phyloP scores from a whole-genome alignment of 225 moss, liverwort and hornwort genomes.

The Climacium dendroides region DNA sequence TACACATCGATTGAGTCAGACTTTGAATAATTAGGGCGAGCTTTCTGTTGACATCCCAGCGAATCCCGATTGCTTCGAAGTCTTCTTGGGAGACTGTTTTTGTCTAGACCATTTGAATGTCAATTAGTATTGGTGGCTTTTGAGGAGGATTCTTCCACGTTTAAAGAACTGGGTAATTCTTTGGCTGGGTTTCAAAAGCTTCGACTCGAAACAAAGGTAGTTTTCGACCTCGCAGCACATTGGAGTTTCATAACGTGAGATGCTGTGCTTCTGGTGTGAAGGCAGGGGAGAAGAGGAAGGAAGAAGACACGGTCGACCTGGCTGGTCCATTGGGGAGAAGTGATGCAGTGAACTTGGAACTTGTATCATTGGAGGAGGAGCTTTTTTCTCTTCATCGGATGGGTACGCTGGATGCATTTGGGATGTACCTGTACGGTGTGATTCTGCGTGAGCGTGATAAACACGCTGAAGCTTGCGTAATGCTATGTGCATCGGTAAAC shows the following conservation, averaged over 20 bases:
- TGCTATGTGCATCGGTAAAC: constrained; percentile 77
- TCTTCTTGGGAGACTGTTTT: background rate
- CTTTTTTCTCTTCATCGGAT: constrained; percentile 49
- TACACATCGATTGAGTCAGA: background rate
- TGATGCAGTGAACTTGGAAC: constrained; percentile 91
- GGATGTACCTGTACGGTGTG: constrained; percentile 83
- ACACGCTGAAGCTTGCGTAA: constrained; percentile 63
- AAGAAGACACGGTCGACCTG: constrained; percentile 84
- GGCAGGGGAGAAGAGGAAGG: constrained; percentile 98
- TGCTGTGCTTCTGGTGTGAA: constrained; percentile 20
- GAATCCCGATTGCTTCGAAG: background rate
- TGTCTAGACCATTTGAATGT: background rate
- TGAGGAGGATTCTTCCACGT: background rate
- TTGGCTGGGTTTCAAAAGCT: background rate
- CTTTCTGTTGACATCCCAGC: background rate
- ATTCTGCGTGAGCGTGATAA: constrained; percentile 90
- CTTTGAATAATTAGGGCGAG: background rate
- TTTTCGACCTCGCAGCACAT: background rate
- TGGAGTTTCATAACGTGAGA: background rate
- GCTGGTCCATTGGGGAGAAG: constrained; percentile 87
- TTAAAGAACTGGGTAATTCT: background rate
- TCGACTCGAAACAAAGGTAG: background rate
- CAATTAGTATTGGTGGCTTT: background rate
- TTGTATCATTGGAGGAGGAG: constrained; percentile 71
- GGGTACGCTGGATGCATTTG: constrained; percentile 81